These are phyloP conservation scores for Mytilinidion resinicola DNA, from an alignment of 495 filamentous ascomycete species.

Conservation along the genomic window DNA sequence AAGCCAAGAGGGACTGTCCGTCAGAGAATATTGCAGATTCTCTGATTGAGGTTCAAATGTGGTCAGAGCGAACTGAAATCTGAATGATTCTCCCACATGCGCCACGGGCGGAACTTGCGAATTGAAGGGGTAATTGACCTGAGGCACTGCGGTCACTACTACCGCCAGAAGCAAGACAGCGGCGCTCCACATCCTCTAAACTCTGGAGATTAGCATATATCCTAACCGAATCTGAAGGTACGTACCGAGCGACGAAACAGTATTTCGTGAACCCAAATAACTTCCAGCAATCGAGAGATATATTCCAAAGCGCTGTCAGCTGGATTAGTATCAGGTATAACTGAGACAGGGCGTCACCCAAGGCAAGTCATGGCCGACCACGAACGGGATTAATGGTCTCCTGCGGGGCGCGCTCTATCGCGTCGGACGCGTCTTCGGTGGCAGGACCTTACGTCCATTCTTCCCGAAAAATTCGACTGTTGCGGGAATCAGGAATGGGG, in stretches of 20 bases:
- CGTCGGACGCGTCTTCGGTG: background rate
- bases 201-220: background rate
- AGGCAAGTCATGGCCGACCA: background rate
- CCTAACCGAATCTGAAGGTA: background rate
- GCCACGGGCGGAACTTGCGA: conserved; percentile 72
- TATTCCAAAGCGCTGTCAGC: too few species aligned
- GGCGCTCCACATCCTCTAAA: conserved; percentile 1
- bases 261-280: too few species aligned
- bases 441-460: conserved; percentile 1
- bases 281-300: too few species aligned
- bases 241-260: too few species aligned
- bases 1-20: conserved; percentile 61
- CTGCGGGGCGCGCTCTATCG: conserved; percentile 10
- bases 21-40: conserved; percentile 56
- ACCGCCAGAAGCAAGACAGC: conserved; percentile 6
- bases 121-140: conserved; percentile 63
- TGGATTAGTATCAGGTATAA: background rate
- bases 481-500: conserved; percentile 1
- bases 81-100: conserved; percentile 55
- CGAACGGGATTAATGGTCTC: conserved; percentile 15
- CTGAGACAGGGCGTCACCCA: background rate
- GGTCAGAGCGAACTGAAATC: conserved; percentile 60
- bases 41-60: conserved; percentile 55
- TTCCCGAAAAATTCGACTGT: conserved; percentile 1
- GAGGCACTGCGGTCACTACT: conserved; percentile 40